Conservation (phyloP, 2,329 filamentous ascomycete species). For the Westerdykella ornata region DNA sequence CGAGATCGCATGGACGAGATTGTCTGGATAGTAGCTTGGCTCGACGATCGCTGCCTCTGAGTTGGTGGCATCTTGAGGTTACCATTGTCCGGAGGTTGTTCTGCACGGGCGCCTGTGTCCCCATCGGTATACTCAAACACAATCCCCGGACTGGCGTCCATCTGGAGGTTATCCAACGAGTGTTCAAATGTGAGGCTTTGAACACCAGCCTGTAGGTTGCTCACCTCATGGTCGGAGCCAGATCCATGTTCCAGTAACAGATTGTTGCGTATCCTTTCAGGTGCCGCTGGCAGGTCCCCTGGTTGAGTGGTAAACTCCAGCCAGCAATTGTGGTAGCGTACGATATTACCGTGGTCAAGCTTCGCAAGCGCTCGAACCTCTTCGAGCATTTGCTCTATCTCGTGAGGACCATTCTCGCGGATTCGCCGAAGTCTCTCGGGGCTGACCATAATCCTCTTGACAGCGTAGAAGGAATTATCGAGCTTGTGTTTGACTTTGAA, state of each 20-base stretch:
- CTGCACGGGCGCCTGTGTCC: conserved; percentile 11
- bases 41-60: conserved; percentile 17
- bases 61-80: conserved; percentile 29
- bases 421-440: conserved; percentile 47
- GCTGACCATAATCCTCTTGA: conserved; percentile 59
- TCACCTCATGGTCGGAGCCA: conserved; percentile 4
- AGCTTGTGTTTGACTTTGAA: conserved; percentile 56
- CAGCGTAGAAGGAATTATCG: conserved; percentile 56
- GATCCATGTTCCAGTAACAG: conserved; percentile 21
- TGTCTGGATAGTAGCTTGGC: conserved; percentile 36
- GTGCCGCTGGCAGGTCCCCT: conserved; percentile 6
- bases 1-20: conserved; percentile 38
- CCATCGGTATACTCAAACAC: conserved; percentile 24
- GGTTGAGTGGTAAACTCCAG: conserved; percentile 43
- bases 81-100: conserved; percentile 11
- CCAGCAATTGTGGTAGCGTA: conserved; percentile 61
- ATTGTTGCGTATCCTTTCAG: conserved; percentile 11
- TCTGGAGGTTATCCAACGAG: conserved; percentile 8
- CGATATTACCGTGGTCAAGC: conserved; percentile 59
- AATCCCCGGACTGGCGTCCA: conserved; percentile 18
- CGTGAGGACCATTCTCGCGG: conserved; percentile 46
- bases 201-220: conserved; percentile 12
- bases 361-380: conserved; percentile 57
- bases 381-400: conserved; percentile 51
- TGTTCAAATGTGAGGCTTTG: conserved; percentile 15